Base-by-base conservation (phyloP, 208 protist genomes). In the Crithidia acanthocephali region DNA sequence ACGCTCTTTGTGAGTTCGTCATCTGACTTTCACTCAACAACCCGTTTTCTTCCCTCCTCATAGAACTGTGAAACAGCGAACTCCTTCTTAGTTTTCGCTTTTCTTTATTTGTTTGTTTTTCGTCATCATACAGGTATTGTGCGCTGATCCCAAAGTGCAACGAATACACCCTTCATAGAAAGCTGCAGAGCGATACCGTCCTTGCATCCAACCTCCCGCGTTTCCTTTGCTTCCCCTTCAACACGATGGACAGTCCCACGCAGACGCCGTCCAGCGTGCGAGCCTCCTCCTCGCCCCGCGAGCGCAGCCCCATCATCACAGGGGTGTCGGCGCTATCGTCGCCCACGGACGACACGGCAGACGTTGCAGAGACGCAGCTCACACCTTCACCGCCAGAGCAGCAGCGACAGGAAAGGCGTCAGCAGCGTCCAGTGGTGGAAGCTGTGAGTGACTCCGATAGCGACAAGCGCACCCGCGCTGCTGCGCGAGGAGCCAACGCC, bases 311-410 rank as follows among this genome's bases (percentile, higher is more conserved):
- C 35, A 30, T 63, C 33, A 52, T 47, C 11, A 64, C 70, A 23
- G 70, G 53, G 32, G 22, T 76, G 16, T 76, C 61, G 6, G 66
- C 70, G 9, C 53, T 69, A 37, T 76, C 70, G 8, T 65, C 70
- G 40, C 62, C 70, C 1, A 69, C 62, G 11, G 70, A 55, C 22
- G 42, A 48, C 10, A 23, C 62, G 9, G 63, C 47, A 18, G 70
- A 55, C 55, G 55, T 33, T 7, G 55, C 20, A 13, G 64, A 20
- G 70, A 56, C 20, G 52, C n/a, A 18, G 30, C 69, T 23, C 18
- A 18, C 28, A 6, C 47, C 68, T 20, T n/a, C 58, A n/a, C 28
- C 59, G 60, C 13, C 61, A 44, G 30, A 48, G 35, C 44, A n/a
- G 30, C 40, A 30, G 33, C 15, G 7, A 35, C 68, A 25, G 51